These are phyloP conservation scores for Kluyveromyces marxianus DNA, from an alignment of 1,139 yeast genomes.

Conservation along the genomic window DNA sequence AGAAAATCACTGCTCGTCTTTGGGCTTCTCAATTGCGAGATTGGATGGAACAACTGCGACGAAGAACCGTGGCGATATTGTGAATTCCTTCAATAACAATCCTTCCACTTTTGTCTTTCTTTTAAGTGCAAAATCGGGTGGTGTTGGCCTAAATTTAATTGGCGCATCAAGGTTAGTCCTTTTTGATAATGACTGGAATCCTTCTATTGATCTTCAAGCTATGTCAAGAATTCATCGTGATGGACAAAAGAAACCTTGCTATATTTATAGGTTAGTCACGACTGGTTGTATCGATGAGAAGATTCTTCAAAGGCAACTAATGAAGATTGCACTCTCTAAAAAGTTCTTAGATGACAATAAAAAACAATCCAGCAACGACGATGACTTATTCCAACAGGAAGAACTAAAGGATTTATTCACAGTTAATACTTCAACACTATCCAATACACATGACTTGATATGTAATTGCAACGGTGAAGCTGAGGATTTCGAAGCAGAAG, in stretches of 20 bases:
- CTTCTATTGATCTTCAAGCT: conserved; percentile 86
- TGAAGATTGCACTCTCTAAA: conserved; percentile 74
- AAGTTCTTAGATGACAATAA: conserved; percentile 51
- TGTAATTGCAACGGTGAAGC: conserved; percentile 56
- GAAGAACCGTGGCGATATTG: conserved; percentile 55
- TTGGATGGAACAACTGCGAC: conserved; percentile 82
- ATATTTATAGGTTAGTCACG: conserved; percentile 71
- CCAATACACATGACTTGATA: conserved; percentile 79
- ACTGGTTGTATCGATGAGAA: conserved; percentile 94
- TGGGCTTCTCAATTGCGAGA: conserved; percentile 49
- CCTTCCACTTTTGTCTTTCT: conserved; percentile 55
- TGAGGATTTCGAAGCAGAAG: conserved; percentile 17
- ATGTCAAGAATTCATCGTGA: conserved; percentile 95
- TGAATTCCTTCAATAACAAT: conserved; percentile 57
- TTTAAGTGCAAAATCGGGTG: conserved; percentile 88
- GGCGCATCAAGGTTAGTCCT: conserved; percentile 85
- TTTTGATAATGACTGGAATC: conserved; percentile 93
- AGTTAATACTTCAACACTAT: conserved; percentile 41
- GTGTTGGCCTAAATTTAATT: conserved; percentile 80
- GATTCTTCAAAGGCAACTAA: conserved; percentile 85
- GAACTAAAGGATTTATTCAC: conserved; percentile 75
- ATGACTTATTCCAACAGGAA: conserved; percentile 45
- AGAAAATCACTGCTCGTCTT: conserved; percentile 46
- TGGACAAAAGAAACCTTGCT: conserved; percentile 77
- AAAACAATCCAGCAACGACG: conserved; percentile 37